These are phyloP conservation scores for Fusarium sp. DNA, from an alignment of 2,329 filamentous ascomycete genomes.

Conservation along the genomic window DNA sequence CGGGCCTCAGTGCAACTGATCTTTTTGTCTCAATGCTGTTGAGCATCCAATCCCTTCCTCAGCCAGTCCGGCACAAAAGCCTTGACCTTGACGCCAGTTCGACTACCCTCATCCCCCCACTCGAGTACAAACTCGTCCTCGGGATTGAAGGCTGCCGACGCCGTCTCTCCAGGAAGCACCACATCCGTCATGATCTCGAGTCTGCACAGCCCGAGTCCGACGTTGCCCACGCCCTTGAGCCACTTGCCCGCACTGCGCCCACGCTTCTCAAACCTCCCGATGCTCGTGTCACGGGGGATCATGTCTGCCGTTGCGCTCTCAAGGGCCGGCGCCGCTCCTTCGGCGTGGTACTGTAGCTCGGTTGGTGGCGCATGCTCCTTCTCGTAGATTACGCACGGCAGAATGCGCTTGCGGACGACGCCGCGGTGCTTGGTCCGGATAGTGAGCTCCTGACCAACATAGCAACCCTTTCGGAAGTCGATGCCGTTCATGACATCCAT, in stretches of 20 bases:
- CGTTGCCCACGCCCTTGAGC: slow-evolving; percentile 81
- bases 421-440: slow-evolving; percentile 95
- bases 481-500: slow-evolving; percentile 87
- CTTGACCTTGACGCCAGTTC: slow-evolving; percentile 67
- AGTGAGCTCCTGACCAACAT: slow-evolving; percentile 95
- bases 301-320: slow-evolving; percentile 48
- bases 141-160: slow-evolving; percentile 70
- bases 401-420: slow-evolving; percentile 88
- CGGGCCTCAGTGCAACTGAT: neutral
- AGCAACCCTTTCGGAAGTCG: slow-evolving; percentile 96
- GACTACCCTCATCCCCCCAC: slow-evolving; percentile 58
- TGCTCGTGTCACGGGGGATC: slow-evolving; percentile 60
- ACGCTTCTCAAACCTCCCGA: slow-evolving; percentile 64
- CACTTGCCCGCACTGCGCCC: slow-evolving; percentile 85
- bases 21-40: slow-evolving; percentile 13
- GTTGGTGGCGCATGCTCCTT: slow-evolving; percentile 53
- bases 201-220: slow-evolving; percentile 88
- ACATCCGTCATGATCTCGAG: slow-evolving; percentile 92
- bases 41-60: slow-evolving; percentile 53
- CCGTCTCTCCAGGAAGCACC: slow-evolving; percentile 74
- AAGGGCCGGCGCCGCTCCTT: slow-evolving; percentile 33
- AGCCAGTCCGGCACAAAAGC: slow-evolving; percentile 89
- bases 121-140: slow-evolving; percentile 72
- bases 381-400: slow-evolving; percentile 82
- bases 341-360: slow-evolving; percentile 60